Conservation (phyloP, 495 filamentous ascomycete genomes). For the Cairneyella variabilis region DNA sequence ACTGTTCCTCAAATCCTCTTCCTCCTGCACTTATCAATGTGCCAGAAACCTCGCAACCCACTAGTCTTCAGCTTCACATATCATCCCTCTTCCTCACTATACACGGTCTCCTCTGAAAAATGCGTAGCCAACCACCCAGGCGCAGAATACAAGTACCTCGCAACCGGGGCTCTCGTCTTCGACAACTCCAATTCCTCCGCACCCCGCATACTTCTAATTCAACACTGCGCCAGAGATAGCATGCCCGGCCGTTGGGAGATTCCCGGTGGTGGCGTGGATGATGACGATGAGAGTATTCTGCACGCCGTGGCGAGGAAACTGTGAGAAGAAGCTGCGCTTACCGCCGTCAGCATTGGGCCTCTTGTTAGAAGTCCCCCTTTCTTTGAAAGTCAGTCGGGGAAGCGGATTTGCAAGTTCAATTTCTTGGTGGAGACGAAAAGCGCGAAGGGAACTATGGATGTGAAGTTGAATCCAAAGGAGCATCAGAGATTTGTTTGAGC, state of each 20-base stretch:
- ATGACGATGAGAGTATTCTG: constrained; percentile 43
- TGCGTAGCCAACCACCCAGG: constrained; percentile 8
- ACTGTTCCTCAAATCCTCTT: constrained; percentile 9
- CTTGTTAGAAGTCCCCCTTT: constrained; percentile 30
- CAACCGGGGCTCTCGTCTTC: constrained; percentile 17
- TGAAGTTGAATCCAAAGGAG: constrained; percentile 26
- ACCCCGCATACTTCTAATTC: constrained; percentile 42
- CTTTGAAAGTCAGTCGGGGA: constrained; percentile 11
- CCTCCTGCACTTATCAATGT: constrained; percentile 10
- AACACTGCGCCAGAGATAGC: constrained; percentile 46
- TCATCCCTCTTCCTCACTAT: constrained; percentile 12
- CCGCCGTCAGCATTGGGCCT: constrained; percentile 30
- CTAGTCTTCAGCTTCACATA: constrained; percentile 9
- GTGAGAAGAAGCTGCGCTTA: constrained; percentile 51
- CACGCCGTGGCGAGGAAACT: constrained; percentile 47
- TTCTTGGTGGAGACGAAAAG: constrained; percentile 14
- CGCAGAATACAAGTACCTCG: constrained; percentile 7
- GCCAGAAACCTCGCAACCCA: constrained; percentile 5
- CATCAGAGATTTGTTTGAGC: constrained; percentile 32
- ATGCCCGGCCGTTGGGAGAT: constrained; percentile 50
- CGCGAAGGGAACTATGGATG: constrained; percentile 28
- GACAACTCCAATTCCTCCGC: constrained; percentile 8
- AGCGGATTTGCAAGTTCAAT: constrained; percentile 32
- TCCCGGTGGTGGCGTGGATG: constrained; percentile 51
- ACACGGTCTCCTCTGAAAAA: constrained; percentile 8